Conservation (phyloP, 768 basidiomycete species). For the Boletus barrowsii region DNA sequence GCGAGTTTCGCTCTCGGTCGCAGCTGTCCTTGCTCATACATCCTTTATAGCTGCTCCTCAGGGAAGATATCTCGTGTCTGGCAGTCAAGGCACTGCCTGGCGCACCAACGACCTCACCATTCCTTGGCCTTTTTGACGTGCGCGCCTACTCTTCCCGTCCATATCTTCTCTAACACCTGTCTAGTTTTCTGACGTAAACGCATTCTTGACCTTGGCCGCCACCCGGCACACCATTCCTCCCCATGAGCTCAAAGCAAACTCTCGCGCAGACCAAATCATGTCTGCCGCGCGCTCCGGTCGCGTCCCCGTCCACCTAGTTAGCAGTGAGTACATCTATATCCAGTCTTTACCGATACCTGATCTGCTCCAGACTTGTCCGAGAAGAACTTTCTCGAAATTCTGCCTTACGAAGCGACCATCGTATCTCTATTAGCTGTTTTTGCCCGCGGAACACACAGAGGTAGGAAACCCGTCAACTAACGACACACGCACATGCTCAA, state of each 20-base stretch:
- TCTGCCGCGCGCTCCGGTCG: slow-evolving; percentile 69
- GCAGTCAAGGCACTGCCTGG: slow-evolving; percentile 45
- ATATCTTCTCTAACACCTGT: slow-evolving; percentile 2
- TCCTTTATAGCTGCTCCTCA: slow-evolving; percentile 51
- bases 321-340: slow-evolving; percentile 50
- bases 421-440: slow-evolving; percentile 64
- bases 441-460: slow-evolving; percentile 69
- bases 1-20: slow-evolving; percentile 36
- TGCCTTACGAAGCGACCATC: slow-evolving; percentile 62
- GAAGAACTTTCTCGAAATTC: slow-evolving; percentile 71
- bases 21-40: background rate
- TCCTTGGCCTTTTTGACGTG: slow-evolving; percentile 74
- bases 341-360: background rate
- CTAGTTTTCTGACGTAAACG: slow-evolving; percentile 83
- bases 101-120: slow-evolving; percentile 26
- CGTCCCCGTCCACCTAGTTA: slow-evolving; percentile 73
- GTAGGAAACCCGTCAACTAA: slow-evolving; percentile 34
- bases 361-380: slow-evolving; percentile 66
- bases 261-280: slow-evolving; percentile 65
- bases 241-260: slow-evolving; percentile 57
- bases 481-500: slow-evolving; percentile 1
- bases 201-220: slow-evolving; percentile 81
- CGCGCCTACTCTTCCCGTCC: slow-evolving; percentile 20
- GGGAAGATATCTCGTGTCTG: slow-evolving; percentile 62
- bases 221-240: slow-evolving; percentile 66